These are phyloP conservation scores for Pyrrhoderma lamaoense DNA, from an alignment of 1,284 basidiomycete genomes.

Conservation along the genomic window DNA sequence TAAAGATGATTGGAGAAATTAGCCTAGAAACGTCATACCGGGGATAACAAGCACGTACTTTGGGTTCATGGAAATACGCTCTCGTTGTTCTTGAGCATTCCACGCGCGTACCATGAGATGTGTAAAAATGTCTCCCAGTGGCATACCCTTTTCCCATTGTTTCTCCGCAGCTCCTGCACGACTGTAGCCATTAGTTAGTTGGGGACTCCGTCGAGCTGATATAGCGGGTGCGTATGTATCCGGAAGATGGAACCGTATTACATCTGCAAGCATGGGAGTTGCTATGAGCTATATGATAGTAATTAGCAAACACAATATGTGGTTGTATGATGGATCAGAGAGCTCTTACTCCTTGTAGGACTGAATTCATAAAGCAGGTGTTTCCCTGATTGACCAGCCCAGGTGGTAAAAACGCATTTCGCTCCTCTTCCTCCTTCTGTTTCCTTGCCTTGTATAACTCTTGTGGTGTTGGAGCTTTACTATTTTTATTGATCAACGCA, in stretches of 20 bases:
- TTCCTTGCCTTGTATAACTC: conserved; percentile 53
- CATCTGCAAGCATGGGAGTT: conserved; percentile 52
- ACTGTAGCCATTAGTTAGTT: conserved; percentile 58
- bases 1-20: background rate
- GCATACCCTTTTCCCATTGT: conserved; percentile 49
- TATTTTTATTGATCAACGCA: conserved; percentile 47
- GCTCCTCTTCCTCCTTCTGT: conserved; percentile 54
- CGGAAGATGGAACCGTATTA: conserved; percentile 49
- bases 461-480: conserved; percentile 46
- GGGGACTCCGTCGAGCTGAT: conserved; percentile 47
- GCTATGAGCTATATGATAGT: conserved; percentile 47
- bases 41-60: conserved; percentile 37
- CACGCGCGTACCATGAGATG: conserved; percentile 49
- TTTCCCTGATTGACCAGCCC: conserved; percentile 84
- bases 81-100: conserved; percentile 44
- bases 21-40: background rate
- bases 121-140: conserved; percentile 25
- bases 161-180: conserved; percentile 44
- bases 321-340: too few relatives aligned
- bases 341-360: conserved; percentile 54
- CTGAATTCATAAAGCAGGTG: conserved; percentile 91
- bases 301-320: conserved; percentile 3
- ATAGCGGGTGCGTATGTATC: conserved; percentile 33
- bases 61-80: conserved; percentile 51
- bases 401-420: conserved; percentile 52